These are phyloP conservation scores for Cyphellophora europaea DNA, from an alignment of 2,329 filamentous ascomycete species.

Conservation along the genomic window DNA sequence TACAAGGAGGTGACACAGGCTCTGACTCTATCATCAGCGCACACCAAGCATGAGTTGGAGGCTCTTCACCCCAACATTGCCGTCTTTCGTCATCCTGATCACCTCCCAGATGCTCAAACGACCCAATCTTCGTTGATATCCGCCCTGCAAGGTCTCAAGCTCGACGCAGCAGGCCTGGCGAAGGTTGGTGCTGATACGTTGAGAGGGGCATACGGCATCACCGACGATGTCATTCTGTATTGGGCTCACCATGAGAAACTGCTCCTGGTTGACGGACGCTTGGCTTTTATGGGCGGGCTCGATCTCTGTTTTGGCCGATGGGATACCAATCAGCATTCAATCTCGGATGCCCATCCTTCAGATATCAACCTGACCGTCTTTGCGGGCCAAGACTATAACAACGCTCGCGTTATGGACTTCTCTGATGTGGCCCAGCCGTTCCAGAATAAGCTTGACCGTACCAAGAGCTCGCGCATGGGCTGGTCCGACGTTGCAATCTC, in stretches of 20 bases:
- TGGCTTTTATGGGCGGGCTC: slow-evolving; percentile 84
- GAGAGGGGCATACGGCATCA: slow-evolving; percentile 71
- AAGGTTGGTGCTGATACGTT: slow-evolving; percentile 64
- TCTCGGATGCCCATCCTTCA: slow-evolving; percentile 72
- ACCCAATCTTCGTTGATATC: slow-evolving; percentile 49
- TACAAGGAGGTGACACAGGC: slow-evolving; percentile 87
- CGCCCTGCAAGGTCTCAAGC: slow-evolving; percentile 45
- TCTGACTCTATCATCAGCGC: slow-evolving; percentile 59
- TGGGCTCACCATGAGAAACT: slow-evolving; percentile 95
- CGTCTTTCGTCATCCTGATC: slow-evolving; percentile 86
- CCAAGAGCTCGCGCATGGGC: slow-evolving; percentile 74
- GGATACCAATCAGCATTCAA: slow-evolving; percentile 79
- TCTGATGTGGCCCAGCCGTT: slow-evolving; percentile 68
- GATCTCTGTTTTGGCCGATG: slow-evolving; percentile 84
- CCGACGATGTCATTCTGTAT: slow-evolving; percentile 72
- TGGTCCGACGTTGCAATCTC: slow-evolving; percentile 83
- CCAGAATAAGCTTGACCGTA: slow-evolving; percentile 77
- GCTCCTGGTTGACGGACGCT: slow-evolving; percentile 66
- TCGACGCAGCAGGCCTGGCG: slow-evolving; percentile 46
- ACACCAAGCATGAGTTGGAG: slow-evolving; percentile 74
- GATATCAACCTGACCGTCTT: slow-evolving; percentile 70
- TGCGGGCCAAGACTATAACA: slow-evolving; percentile 89
- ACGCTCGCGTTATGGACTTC: slow-evolving; percentile 74
- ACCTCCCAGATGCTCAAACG: slow-evolving; percentile 64
- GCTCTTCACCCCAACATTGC: slow-evolving; percentile 71